Percentiles rank a stretch among this genome's conserved stretches.
Conservation (phyloP, 495 filamentous ascomycete genomes). For the Hypoxylon rickii region DNA sequence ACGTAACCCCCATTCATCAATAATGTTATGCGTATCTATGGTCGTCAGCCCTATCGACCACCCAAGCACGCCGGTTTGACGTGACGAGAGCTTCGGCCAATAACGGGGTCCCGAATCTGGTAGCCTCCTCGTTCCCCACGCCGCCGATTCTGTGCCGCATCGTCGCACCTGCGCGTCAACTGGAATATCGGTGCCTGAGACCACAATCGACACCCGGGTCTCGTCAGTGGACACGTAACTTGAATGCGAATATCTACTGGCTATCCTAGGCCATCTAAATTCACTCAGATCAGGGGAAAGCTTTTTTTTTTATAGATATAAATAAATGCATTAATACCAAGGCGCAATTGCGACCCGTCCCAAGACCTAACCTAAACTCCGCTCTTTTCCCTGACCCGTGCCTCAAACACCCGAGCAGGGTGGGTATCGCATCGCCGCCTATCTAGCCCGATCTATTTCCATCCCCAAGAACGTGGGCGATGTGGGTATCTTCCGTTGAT, state of each 20-base stretch:
- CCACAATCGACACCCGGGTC: conserved; percentile 6
- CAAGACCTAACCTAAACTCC: too few relatives aligned
- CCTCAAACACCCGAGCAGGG: too few relatives aligned
- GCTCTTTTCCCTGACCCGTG: too few relatives aligned
- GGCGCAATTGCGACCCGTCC: too few relatives aligned
- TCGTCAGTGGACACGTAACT: conserved; percentile 31
- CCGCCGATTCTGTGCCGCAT: not conserved
- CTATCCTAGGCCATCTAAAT: too few relatives aligned
- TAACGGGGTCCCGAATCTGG: conserved; percentile 17
- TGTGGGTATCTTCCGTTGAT: too few relatives aligned
- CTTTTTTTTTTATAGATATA: too few relatives aligned
- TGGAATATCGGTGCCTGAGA: conserved; percentile 38
- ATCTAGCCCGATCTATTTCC: too few relatives aligned
- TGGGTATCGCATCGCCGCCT: too few relatives aligned
- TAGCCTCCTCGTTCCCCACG: conserved; percentile 16
- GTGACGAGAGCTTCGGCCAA: conserved; percentile 19
- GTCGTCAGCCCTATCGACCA: conserved; percentile 33
- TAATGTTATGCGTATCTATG: conserved; percentile 2
- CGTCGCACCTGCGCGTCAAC: conserved; percentile 19
- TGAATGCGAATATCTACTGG: conserved; percentile 19
- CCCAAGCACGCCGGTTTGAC: conserved; percentile 13
- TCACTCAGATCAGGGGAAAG: too few relatives aligned
- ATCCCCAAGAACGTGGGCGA: too few relatives aligned
- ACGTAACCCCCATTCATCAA: conserved; percentile 14
- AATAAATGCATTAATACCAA: too few relatives aligned